Conservation (phyloP, 768 basidiomycete genomes). For the Mycena venus region DNA sequence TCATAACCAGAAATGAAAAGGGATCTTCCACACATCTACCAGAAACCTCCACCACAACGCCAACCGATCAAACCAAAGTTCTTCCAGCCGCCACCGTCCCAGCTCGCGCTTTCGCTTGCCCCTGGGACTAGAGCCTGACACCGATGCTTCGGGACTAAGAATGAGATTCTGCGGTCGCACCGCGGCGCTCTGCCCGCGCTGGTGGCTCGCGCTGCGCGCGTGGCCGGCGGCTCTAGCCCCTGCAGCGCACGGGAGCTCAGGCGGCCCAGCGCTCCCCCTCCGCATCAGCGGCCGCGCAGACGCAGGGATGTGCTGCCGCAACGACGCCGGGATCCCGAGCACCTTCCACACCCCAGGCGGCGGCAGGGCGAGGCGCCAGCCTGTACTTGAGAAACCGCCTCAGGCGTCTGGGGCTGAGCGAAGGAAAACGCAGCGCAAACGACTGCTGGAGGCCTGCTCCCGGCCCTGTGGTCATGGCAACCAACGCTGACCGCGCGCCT, state of each 20-base stretch:
- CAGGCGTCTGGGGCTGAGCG: constrained; percentile 13
- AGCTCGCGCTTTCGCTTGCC: constrained; percentile 60
- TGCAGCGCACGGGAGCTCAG: neutral
- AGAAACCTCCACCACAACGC: neutral
- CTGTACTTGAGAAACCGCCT: too few species aligned
- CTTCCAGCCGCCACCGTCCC: constrained; percentile 53
- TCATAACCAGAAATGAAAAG: neutral
- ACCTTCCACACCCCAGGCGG: constrained; percentile 24
- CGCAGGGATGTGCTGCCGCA: constrained; percentile 35
- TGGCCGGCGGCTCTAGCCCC: neutral
- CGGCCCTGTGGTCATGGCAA: neutral
- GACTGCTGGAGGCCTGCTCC: constrained; percentile 7
- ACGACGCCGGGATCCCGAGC: constrained; percentile 30
- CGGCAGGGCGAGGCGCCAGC: too few species aligned
- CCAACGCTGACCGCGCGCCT: constrained; percentile 45
- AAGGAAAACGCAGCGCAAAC: constrained; percentile 19
- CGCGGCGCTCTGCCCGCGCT: constrained; percentile 57
- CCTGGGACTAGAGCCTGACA: constrained; percentile 4
- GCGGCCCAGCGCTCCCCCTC: constrained; percentile 15
- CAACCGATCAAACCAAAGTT: too few species aligned
- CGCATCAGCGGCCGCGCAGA: constrained; percentile 27
- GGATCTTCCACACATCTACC: neutral
- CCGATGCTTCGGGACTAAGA: constrained; percentile 33
- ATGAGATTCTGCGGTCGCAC: constrained; percentile 58
- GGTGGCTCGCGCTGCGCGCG: constrained; percentile 42